Conservation (phyloP, 768 basidiomycete species). For the Piloderma croceum region DNA sequence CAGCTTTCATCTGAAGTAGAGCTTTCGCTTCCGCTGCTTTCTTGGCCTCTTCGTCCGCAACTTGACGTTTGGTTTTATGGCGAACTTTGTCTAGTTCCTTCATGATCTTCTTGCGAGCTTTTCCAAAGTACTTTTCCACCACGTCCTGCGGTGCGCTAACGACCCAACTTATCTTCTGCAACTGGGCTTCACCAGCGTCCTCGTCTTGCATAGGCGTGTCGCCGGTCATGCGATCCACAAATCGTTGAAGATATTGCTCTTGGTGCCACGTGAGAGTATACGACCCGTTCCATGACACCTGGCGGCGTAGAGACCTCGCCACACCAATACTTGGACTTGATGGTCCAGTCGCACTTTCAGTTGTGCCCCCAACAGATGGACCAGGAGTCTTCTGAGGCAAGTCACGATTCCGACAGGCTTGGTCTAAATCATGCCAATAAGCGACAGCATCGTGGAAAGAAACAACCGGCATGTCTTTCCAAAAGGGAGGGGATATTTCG, state of each 20-base stretch:
- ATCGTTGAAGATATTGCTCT: slow-evolving; percentile 54
- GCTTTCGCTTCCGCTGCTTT: slow-evolving; percentile 43
- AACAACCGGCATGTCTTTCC: slow-evolving; percentile 42
- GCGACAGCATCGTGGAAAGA: slow-evolving; percentile 33
- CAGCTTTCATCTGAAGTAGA: slow-evolving; percentile 56
- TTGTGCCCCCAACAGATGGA: too few species aligned
- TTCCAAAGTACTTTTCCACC: slow-evolving; percentile 41
- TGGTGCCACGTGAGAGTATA: slow-evolving; percentile 69
- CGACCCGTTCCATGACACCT: slow-evolving; percentile 51
- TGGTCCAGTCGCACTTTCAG: slow-evolving; percentile 18
- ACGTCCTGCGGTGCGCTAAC: slow-evolving; percentile 49
- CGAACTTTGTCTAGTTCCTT: slow-evolving; percentile 40
- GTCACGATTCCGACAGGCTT: slow-evolving; percentile 37
- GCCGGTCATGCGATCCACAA: slow-evolving; percentile 36
- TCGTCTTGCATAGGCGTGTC: slow-evolving; percentile 45
- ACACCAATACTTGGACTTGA: slow-evolving; percentile 25
- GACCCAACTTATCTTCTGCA: slow-evolving; percentile 47
- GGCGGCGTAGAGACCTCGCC: slow-evolving; percentile 50
- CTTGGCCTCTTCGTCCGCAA: slow-evolving; percentile 24
- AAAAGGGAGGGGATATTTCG: slow-evolving; percentile 46
- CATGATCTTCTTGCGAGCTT: slow-evolving; percentile 33
- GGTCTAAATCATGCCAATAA: slow-evolving; percentile 57
- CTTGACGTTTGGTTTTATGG: slow-evolving; percentile 29
- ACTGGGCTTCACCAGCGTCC: slow-evolving; percentile 32
- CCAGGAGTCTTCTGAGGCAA: slow-evolving; percentile 13